These are phyloP conservation scores for Metschnikowia similis DNA, from an alignment of 805 yeast genomes.

Conservation along the genomic window DNA sequence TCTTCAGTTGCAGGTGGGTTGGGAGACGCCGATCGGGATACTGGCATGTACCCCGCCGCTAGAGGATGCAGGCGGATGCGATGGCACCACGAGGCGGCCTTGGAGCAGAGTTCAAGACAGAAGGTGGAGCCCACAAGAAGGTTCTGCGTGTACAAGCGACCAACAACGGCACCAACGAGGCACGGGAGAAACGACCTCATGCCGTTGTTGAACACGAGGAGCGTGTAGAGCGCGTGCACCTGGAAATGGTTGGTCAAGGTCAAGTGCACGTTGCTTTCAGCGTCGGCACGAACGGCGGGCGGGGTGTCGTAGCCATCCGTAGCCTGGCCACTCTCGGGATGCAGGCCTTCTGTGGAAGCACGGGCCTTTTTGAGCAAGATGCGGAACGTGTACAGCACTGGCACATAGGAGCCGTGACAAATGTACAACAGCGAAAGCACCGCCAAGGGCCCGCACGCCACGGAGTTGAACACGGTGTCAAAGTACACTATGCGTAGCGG, in stretches of 20 bases:
- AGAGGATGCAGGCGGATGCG: not conserved
- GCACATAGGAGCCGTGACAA: conserved; percentile 33
- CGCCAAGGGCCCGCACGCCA: conserved; percentile 39
- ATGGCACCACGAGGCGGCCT: not conserved
- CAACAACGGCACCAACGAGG: conserved; percentile 40
- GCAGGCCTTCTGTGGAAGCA: not conserved
- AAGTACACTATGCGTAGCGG: conserved; percentile 14
- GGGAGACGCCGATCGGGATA: conserved; percentile 6
- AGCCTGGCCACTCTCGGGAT: not conserved
- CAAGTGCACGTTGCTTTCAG: conserved; percentile 2
- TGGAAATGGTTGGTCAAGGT: conserved; percentile 37
- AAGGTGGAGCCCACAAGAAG: conserved; percentile 39
- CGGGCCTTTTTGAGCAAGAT: conserved; percentile 18
- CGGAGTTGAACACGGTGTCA: conserved; percentile 30
- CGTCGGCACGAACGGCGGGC: not conserved
- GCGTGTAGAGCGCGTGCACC: conserved; percentile 32
- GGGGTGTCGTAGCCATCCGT: no score
- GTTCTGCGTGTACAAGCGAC: conserved; percentile 40
- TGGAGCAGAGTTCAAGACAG: not conserved
- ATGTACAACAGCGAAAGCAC: conserved; percentile 36
- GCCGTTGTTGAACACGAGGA: conserved; percentile 44
- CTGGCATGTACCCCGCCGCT: not conserved
- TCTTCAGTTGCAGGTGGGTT: conserved; percentile 11
- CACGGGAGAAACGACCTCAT: conserved; percentile 34
- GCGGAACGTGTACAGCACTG: conserved; percentile 32